Evolutionary conservation across 106 monocot species (phyloP), one percentile per base, ranked within the genome.

Genomic region (Platanthera guangdongensis): DNA sequence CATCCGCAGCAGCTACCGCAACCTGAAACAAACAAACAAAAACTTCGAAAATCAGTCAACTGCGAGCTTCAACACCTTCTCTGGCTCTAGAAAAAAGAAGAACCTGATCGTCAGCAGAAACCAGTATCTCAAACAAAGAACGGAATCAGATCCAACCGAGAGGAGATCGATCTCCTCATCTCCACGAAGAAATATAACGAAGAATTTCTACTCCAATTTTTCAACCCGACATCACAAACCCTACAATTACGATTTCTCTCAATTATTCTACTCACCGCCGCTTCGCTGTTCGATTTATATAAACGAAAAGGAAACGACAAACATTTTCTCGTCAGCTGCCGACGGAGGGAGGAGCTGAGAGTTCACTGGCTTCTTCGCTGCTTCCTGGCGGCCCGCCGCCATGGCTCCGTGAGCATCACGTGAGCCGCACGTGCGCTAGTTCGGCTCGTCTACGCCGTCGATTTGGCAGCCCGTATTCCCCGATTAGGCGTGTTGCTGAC

Each of bases 141-240:
- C 46, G 72, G 51, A 21, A 72, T 51, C 46, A 9, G 72, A 72
- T 12, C 19, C 50, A 16, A 19, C 45, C 1, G 6, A 51, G 22
- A 51, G 15, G 21, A 51, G 18, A 72, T 51, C 72, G 10, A 72
- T 72, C 72, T 72, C 72, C 7, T 47, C 22, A 25, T 51, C 72
- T 72, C 21, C 51, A n/a, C 51, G 8, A 50, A 72, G 65, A 65
- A 65, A 64, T 30, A 65, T 32, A 30, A 4, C 16, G 4, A 21
- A 50, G 11, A 6, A 53, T 14, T 53, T 53, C 60, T 62, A 70
- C 13, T 47, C 45, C 15, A 10, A 46, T 47, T 70, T 47, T 70
- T 72, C 51, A 72, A 19, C 9, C 72, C 50, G 72, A 72, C 72
- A 72, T 72, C 45, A 50, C 25, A 51, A 72, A 72, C 72, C 72